Evolutionary conservation across 2,329 filamentous ascomycete genomes (phyloP).

Genomic region (Talaromyces albobiverticillius): DNA sequence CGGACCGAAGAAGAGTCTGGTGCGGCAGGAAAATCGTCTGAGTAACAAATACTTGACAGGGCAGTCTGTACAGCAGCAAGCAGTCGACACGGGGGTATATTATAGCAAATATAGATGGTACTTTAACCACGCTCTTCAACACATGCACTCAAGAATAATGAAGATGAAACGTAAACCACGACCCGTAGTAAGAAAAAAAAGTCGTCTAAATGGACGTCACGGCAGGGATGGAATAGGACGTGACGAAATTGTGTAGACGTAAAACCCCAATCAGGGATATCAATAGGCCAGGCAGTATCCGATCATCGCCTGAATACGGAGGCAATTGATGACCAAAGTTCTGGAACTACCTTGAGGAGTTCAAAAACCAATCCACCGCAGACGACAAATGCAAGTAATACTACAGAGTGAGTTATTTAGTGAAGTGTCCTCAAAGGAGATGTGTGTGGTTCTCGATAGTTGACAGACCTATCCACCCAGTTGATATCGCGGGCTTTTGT

Average conservation of each 20-base stretch:
- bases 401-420: conserved; percentile 34
- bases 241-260: not conserved
- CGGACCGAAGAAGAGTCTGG: not conserved
- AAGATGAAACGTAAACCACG: not conserved
- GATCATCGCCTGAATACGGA: conserved; percentile 21
- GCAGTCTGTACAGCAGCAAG: conserved; percentile 9
- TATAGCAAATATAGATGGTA: not conserved
- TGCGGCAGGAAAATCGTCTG: not conserved
- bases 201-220: not conserved
- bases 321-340: conserved; percentile 36
- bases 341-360: conserved; percentile 45
- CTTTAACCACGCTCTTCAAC: not conserved
- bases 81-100: conserved; percentile 8
- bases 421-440: conserved; percentile 9
- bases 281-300: not conserved
- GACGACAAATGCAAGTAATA: conserved; percentile 61
- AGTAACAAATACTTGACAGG: not conserved
- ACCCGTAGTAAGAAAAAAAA: not conserved
- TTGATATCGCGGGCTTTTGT: conserved; percentile 54
- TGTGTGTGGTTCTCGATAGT: not conserved
- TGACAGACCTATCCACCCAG: conserved; percentile 59
- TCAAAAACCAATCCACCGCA: conserved; percentile 61
- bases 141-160: not conserved
- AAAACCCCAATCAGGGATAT: not conserved
- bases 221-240: not conserved